Base-by-base conservation (phyloP, 2,329 filamentous ascomycete genomes). In the Huntiella savannae region DNA sequence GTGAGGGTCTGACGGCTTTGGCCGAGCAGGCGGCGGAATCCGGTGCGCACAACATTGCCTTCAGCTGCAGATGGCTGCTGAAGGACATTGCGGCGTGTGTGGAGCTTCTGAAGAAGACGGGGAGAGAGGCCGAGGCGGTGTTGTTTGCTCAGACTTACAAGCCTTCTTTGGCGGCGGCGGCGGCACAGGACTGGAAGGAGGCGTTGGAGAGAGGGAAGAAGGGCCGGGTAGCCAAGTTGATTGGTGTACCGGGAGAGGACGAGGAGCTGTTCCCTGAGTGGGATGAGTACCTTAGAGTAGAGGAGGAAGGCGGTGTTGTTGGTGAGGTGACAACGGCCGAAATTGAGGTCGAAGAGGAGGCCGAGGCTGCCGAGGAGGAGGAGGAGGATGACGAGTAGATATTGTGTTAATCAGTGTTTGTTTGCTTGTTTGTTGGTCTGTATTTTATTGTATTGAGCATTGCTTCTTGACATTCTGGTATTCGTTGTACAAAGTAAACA, bases 91-190 rank as follows among this genome's bases (percentile, higher is more conserved):
- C 84, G 22, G 81, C 73, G 15, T 95, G 87, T 57, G 76, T 88
- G 16, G 76, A 85, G 48, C 71, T 92, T 5, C 73, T 98, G 8
- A 69, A 75, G 41, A 77, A 79, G 60, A 95, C 88, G 0, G 79
- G 79, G 53, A 74, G 91, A 40, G 64, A 78, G 33, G 79, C 87
- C 0, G 91, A 98, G 63, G 83, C 91, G 0, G 86, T 86, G 0
- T 69, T 98, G 22, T 93, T 96, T 60, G 77, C 85, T 4, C 88
- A 96, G 63, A 98, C 88, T 2, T 98, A 96, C 64, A 91, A 87
- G 66, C 91, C 91, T 1, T 87, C 80, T 52, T 61, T 78, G 22
- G 75, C 84, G 11, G 64, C 70, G 1, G 71, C 68, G 1, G 69
- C 86, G 1, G 85, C 83, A 4, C 68, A 69, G 50, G 64, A 74